A percentile compares a stretch with the other conserved stretches of the same genome.
Evolutionary conservation across 257 asterid genomes (phyloP).

Genomic region (Jacaranda copaia): DNA sequence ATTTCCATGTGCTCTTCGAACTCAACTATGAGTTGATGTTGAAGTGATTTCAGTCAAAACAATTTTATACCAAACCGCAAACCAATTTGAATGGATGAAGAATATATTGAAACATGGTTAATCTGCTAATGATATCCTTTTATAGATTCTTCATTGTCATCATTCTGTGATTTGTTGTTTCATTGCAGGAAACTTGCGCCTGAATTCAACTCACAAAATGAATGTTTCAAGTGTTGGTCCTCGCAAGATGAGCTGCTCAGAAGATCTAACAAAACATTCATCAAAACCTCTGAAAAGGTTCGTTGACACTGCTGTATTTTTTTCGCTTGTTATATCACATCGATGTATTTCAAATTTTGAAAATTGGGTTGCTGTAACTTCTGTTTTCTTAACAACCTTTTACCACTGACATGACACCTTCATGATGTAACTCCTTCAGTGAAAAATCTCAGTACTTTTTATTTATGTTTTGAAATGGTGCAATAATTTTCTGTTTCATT

Average conservation of each 20-base stretch:
- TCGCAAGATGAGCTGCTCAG: conserved; percentile 48
- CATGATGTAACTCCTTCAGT: conserved; percentile 28
- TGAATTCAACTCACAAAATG: conserved; percentile 41
- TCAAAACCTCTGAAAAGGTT: conserved; percentile 60
- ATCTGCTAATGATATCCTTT: conserved; percentile 28
- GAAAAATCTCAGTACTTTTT: conserved; percentile 11
- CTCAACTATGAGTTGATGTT: conserved; percentile 25
- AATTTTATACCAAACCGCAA: conserved; percentile 25
- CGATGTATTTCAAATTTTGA: conserved; percentile 1
- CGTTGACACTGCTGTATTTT: not conserved
- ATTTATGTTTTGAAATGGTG: not conserved
- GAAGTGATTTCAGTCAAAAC: conserved; percentile 28
- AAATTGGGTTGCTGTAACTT: conserved; percentile 24
- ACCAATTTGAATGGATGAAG: conserved; percentile 1
- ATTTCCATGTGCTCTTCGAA: not conserved
- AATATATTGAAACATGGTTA: conserved; percentile 23
- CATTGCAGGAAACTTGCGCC: conserved; percentile 47
- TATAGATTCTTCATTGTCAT: conserved; percentile 2
- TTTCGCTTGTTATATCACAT: conserved; percentile 25
- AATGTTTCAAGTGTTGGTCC: conserved; percentile 53
- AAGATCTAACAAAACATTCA: conserved; percentile 46
- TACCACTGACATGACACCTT: conserved; percentile 8
- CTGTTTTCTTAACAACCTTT: conserved; percentile 17
- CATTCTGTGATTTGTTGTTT: conserved; percentile 32
- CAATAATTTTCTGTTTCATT: not conserved